Evolutionary conservation across 2,329 filamentous ascomycete species (phyloP).

Genomic region (Dactylellina sp.): DNA sequence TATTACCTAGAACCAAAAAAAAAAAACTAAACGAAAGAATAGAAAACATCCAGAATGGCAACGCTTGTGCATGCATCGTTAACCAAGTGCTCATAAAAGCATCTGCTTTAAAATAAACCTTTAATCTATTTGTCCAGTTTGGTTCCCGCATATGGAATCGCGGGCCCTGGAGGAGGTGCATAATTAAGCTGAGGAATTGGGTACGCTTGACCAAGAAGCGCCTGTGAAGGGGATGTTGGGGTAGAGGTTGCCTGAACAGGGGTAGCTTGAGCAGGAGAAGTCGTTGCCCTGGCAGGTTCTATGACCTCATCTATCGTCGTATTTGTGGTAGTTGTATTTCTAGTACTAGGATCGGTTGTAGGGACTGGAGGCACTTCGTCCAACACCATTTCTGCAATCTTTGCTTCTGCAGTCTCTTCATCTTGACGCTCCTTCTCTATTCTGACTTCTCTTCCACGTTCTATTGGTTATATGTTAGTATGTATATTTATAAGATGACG

Average conservation of each 20-base stretch:
- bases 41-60: not conserved
- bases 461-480: slow-evolving; percentile 14
- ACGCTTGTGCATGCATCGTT: slow-evolving; percentile 1
- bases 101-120: slow-evolving; percentile 24
- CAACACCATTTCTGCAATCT: slow-evolving; percentile 22
- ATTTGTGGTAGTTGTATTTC: slow-evolving; percentile 43
- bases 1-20: no score
- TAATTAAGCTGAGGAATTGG: slow-evolving; percentile 4
- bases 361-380: slow-evolving; percentile 42
- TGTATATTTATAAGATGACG: not conserved
- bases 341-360: slow-evolving; percentile 46
- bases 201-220: not conserved
- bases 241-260: not conserved
- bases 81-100: not conserved
- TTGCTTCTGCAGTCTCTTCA: slow-evolving; percentile 32
- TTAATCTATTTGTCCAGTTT: slow-evolving; percentile 27
- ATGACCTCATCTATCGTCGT: slow-evolving; percentile 46
- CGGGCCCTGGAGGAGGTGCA: not conserved
- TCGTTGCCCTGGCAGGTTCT: not conserved
- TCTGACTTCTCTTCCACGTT: slow-evolving; percentile 86
- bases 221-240: not conserved
- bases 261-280: not conserved
- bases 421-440: slow-evolving; percentile 70
- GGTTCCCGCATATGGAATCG: not conserved
- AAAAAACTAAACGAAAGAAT: not conserved